Evolutionary conservation across 352 stramenopile genomes (phyloP), one percentile per base, ranked within the genome.

Genomic region (Aphanomyces stellatus): DNA sequence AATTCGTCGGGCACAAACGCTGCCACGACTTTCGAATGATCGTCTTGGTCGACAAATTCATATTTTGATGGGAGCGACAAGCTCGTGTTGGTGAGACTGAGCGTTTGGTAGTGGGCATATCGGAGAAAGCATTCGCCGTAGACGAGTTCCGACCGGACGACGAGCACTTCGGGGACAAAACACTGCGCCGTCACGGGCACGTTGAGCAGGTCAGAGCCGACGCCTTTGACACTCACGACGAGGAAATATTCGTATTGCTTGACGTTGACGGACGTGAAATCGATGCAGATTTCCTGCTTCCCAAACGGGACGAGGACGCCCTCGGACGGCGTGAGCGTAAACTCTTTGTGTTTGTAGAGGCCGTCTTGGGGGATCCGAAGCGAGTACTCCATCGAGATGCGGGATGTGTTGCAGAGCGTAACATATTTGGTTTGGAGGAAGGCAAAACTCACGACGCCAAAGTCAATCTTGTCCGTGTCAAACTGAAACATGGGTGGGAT

Each of bases 401-500:
- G 95, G 11, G 89, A 97, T 8, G 95, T 95, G 71, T 98, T 98
- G 51, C 91, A 76, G 10, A 98, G 81, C 46, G 82, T 89, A 33
- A 97, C 56, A 3, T 69, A 77, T 11, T 76, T 79, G 17, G 70
- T 79, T 57, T 97, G 85, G 2, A 77, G 70, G 46, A 98, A 98
- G 30, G 87, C 96, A 69, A 94, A 98, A 33, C 88, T 91, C 1
- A 98, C 83, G 8, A 81, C 71, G 28, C 93, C 94, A 71, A 98
- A 98, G 61, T 98, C 89, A 31, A 98, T 72, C 42, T 80, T 78
- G 28, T 97, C 86, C 5, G 81, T 69, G 61, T 98, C 84, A 40
- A 98, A 96, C 48, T 94, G 82, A 53, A 98, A 97, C 8, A 96
- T 96, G 8, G 95, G 95, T 5, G 90, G 91, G 37, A 98, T 93